These are phyloP conservation scores for Chytriomyces sp. DNA, from an alignment of 192 early-diverging fungal species.

Conservation along the genomic window DNA sequence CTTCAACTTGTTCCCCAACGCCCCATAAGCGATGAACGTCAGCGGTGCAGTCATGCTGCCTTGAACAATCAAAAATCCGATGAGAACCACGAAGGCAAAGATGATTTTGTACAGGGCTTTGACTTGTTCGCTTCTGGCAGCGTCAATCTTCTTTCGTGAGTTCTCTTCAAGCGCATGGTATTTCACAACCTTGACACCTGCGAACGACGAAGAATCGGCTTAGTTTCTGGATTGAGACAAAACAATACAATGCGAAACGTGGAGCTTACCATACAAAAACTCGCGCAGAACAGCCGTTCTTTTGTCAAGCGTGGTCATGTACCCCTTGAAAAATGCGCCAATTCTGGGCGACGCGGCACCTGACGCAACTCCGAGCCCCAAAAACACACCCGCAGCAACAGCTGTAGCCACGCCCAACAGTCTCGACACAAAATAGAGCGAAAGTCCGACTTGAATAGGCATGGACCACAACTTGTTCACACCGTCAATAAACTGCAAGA, in stretches of 20 bases:
- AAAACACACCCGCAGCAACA: slow-evolving; percentile 22
- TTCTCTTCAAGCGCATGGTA: slow-evolving; percentile 30
- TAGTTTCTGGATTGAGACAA: not conserved
- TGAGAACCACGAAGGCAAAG: slow-evolving; percentile 19
- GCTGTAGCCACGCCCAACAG: slow-evolving; percentile 16
- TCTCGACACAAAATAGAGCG: slow-evolving; percentile 23
- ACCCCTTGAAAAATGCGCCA: not conserved
- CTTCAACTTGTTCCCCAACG: slow-evolving; percentile 26
- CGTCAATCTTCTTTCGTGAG: slow-evolving; percentile 3
- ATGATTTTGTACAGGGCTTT: not conserved
- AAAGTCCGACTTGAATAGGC: slow-evolving; percentile 28
- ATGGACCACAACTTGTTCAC: slow-evolving; percentile 32
- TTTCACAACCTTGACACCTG: slow-evolving; percentile 32
- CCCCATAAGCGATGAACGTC: slow-evolving; percentile 33
- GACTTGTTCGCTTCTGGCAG: slow-evolving; percentile 7
- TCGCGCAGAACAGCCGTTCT: slow-evolving; percentile 27
- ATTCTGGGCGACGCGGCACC: not conserved
- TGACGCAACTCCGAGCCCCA: not conserved
- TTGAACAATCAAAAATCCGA: slow-evolving; percentile 16
- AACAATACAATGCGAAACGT: not conserved
- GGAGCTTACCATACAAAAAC: slow-evolving; percentile 21
- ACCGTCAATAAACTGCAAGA: slow-evolving; percentile 6
- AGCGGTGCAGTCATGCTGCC: slow-evolving; percentile 13
- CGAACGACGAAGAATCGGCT: not conserved
- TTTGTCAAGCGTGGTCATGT: slow-evolving; percentile 17